These are phyloP conservation scores for Termitomyces sp. DNA, from an alignment of 768 basidiomycete genomes.

Conservation along the genomic window DNA sequence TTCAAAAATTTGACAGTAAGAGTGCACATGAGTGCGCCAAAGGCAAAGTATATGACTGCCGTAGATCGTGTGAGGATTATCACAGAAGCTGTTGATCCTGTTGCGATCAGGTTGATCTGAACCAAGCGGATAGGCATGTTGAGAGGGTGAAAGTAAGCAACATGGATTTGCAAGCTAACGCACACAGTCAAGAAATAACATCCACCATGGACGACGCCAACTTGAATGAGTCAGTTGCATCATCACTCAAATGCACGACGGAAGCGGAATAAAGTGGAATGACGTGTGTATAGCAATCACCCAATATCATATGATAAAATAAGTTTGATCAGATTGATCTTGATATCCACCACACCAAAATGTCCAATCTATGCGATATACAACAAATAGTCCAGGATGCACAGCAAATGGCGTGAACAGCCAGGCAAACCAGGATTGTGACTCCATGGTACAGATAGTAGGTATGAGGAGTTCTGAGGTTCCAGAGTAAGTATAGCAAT, in stretches of 20 bases:
- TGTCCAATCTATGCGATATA: neutral
- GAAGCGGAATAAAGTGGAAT: neutral
- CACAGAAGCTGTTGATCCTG: conserved; percentile 40
- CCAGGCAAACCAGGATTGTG: neutral
- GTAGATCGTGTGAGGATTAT: conserved; percentile 61
- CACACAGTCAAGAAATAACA: conserved; percentile 38
- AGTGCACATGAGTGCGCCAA: conserved; percentile 53
- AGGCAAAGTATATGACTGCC: conserved; percentile 56
- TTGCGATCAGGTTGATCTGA: conserved; percentile 61
- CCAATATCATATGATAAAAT: too few relatives aligned
- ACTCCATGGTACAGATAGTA: conserved; percentile 1
- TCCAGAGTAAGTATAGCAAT: neutral
- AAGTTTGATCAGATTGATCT: too few relatives aligned
- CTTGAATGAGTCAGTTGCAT: neutral
- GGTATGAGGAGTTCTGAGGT: conserved; percentile 1
- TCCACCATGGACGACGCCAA: conserved; percentile 21
- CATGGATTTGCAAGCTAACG: conserved; percentile 2
- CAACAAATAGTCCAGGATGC: neutral
- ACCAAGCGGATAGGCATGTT: neutral
- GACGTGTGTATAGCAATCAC: too few relatives aligned
- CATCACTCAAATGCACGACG: neutral
- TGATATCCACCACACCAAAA: too few relatives aligned
- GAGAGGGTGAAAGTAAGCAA: neutral
- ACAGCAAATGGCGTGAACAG: neutral
- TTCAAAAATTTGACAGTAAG: conserved; percentile 62